These are phyloP conservation scores for Austroboletus rostrupii DNA, from an alignment of 1,284 basidiomycete species.

Conservation along the genomic window DNA sequence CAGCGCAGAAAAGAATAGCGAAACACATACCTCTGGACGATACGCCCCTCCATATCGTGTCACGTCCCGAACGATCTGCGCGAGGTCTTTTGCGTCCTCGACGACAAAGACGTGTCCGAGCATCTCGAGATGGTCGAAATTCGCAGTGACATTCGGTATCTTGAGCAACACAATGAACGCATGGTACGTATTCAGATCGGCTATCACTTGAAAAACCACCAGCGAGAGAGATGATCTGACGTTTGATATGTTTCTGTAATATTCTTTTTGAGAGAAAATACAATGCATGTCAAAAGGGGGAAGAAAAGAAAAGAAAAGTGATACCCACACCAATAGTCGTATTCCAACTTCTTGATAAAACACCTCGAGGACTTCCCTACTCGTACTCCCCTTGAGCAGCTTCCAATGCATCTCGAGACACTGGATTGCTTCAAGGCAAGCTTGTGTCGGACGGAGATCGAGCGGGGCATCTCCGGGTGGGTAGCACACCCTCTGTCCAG, in stretches of 20 bases:
- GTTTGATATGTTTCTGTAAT: slow-evolving; percentile 93
- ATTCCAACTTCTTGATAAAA: slow-evolving; percentile 97
- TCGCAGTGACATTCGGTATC: slow-evolving; percentile 67
- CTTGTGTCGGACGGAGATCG: slow-evolving; percentile 81
- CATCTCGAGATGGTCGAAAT: slow-evolving; percentile 95
- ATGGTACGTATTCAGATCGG: slow-evolving; percentile 93
- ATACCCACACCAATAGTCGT: slow-evolving; percentile 76
- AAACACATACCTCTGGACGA: slow-evolving; percentile 71
- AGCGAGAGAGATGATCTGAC: slow-evolving; percentile 89
- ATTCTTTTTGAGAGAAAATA: slow-evolving; percentile 52
- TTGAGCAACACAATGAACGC: slow-evolving; percentile 84
- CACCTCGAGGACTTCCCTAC: slow-evolving; percentile 93
- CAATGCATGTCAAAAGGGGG: too few relatives aligned
- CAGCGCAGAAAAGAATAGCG: background rate
- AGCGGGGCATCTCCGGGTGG: slow-evolving; percentile 67
- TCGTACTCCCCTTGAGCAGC: slow-evolving; percentile 88
- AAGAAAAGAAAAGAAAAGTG: background rate
- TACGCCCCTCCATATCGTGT: slow-evolving; percentile 91
- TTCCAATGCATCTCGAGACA: slow-evolving; percentile 89
- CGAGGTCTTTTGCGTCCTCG: slow-evolving; percentile 89
- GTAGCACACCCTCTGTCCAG: too few relatives aligned
- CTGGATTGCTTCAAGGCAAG: slow-evolving; percentile 81
- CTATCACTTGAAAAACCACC: slow-evolving; percentile 96
- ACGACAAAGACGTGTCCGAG: slow-evolving; percentile 93
- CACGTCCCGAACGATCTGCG: slow-evolving; percentile 91